phyloP scores from a whole-genome alignment of 2,329 filamentous ascomycete species.

The Massarina eburnea region DNA sequence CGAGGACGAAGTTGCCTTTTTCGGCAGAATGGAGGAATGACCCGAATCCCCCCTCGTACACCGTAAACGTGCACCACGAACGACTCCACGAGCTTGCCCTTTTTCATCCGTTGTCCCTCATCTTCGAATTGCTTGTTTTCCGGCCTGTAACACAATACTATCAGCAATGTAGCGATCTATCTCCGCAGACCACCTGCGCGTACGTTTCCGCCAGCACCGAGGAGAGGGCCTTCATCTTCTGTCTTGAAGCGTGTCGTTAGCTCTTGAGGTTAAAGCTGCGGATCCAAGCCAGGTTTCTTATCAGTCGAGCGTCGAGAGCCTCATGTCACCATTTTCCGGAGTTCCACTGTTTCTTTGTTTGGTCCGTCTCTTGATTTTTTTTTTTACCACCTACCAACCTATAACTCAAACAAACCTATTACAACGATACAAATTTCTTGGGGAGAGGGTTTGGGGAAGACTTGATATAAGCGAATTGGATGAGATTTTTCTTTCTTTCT shows the following conservation, averaged over 20 bases:
- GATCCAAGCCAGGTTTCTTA: conserved; percentile 15
- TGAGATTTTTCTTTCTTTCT: not conserved
- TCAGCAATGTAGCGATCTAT: conserved; percentile 41
- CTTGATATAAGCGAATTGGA: not conserved
- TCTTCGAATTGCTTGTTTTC: conserved; percentile 12
- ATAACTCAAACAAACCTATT: conserved; percentile 21
- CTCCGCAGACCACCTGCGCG: conserved; percentile 36
- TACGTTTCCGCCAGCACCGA: conserved; percentile 41
- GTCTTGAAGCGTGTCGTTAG: conserved; percentile 16
- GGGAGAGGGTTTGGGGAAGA: conserved; percentile 4
- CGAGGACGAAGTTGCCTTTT: conserved; percentile 93
- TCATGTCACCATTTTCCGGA: conserved; percentile 23
- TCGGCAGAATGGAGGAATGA: conserved; percentile 88
- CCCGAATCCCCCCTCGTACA: conserved; percentile 1
- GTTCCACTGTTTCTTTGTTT: conserved; percentile 7
- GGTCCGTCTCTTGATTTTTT: conserved; percentile 13
- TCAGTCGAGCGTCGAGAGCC: conserved; percentile 41
- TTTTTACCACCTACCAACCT: conserved; percentile 10
- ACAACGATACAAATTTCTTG: not conserved
- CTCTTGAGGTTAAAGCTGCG: conserved; percentile 44
- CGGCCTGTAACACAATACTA: conserved; percentile 40
- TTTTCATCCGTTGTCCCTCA: not conserved
- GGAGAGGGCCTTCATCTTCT: conserved; percentile 40
- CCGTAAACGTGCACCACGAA: conserved; percentile 12
- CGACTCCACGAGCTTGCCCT: conserved; percentile 3